Conservation (phyloP, 306 rosid genomes). For the cucumber (Cucumis sativus) region Cucumber_9930_V3 NC_026661.2:17199001-17199500, state of each 20-base stretch:
- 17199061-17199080: constrained; percentile 27
- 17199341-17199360: not conserved
- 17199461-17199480: not conserved
- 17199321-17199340: not conserved
- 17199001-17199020: constrained; percentile 86
- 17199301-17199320: not conserved
- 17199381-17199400: not conserved
- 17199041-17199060: constrained; percentile 31
- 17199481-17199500: not conserved
- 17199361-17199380: constrained; percentile 9
- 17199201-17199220: constrained; percentile 33
- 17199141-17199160: constrained; percentile 10
- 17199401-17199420: no score
- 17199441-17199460: not conserved
- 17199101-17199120: constrained; percentile 68
- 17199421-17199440: not conserved
- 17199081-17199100: constrained; percentile 30
- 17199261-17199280: constrained; percentile 69
- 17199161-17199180: not conserved
- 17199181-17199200: constrained; percentile 28
- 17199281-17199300: constrained; percentile 79
- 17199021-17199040: constrained; percentile 64
- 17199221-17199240: constrained; percentile 46
- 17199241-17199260: constrained; percentile 83
- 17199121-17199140: constrained; percentile 53